phyloP scores from a whole-genome alignment of 306 rosid genomes.

The Cucurbita ficifolia region DNA sequence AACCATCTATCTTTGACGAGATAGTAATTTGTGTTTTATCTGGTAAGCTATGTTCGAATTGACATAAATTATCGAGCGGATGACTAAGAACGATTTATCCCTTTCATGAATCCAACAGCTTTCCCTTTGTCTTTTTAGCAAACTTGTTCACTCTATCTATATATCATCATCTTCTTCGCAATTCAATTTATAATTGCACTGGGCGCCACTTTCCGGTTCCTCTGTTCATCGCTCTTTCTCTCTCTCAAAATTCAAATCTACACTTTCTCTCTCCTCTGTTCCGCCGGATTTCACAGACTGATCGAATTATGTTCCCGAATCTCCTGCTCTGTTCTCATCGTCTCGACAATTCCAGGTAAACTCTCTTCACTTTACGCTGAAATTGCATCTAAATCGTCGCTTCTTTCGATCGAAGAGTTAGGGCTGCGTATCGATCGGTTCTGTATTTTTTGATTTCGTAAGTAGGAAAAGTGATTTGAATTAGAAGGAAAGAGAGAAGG shows the following conservation, averaged over 20 bases:
- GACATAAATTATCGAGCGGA: neutral
- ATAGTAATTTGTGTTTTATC: too few relatives aligned
- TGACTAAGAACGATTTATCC: neutral
- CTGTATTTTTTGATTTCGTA: neutral
- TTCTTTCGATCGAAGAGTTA: neutral
- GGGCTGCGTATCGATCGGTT: neutral
- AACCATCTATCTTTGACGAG: too few relatives aligned
- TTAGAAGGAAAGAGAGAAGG: neutral
- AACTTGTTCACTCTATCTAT: neutral
- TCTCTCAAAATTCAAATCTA: neutral
- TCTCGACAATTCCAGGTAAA: constrained; percentile 14
- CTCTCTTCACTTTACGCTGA: neutral
- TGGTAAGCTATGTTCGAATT: accelerated
- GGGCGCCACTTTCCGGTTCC: neutral
- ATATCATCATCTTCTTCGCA: neutral
- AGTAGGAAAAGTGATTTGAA: neutral
- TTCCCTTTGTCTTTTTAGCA: neutral
- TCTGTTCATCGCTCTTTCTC: neutral
- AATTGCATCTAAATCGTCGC: neutral
- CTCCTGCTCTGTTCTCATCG: constrained; percentile 13
- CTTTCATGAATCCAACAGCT: neutral
- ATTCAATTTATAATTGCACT: neutral
- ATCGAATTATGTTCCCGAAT: constrained; percentile 10
- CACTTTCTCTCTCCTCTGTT: neutral
- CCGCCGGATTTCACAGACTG: neutral